These are phyloP conservation scores for Trichoderma breve DNA, from an alignment of 2,329 filamentous ascomycete species.

Conservation along the genomic window DNA sequence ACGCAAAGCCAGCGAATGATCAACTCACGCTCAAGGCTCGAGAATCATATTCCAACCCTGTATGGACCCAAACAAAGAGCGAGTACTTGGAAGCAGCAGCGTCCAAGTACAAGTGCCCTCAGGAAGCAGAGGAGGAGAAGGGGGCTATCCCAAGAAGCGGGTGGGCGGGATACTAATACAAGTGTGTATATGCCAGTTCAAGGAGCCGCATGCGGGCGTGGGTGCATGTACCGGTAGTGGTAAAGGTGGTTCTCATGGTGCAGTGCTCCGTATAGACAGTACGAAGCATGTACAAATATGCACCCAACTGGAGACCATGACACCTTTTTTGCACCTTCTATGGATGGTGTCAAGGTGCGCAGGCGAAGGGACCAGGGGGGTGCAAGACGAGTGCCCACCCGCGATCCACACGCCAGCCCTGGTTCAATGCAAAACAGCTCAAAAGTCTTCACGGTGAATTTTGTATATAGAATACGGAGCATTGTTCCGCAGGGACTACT, in stretches of 20 bases:
- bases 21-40: slow-evolving; percentile 14
- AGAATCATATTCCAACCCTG: slow-evolving; percentile 10
- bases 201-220: slow-evolving; percentile 8
- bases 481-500: not conserved
- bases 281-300: slow-evolving; percentile 1
- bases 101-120: slow-evolving; percentile 14
- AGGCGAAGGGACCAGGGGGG: slow-evolving; percentile 14
- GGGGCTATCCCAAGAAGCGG: not conserved
- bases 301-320: slow-evolving; percentile 3
- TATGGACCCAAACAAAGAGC: not conserved
- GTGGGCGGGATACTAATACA: slow-evolving; percentile 15
- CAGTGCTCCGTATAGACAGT: not conserved
- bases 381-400: not conserved
- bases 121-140: not conserved
- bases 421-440: slow-evolving; percentile 19
- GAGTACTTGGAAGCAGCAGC: slow-evolving; percentile 13
- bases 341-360: slow-evolving; percentile 12
- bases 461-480: not conserved
- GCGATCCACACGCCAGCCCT: slow-evolving; percentile 15
- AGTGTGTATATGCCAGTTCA: not conserved
- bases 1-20: not conserved
- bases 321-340: slow-evolving; percentile 2
- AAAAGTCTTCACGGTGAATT: slow-evolving; percentile 8
- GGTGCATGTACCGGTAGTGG: not conserved
- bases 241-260: not conserved